These are phyloP conservation scores for Primulina eburnea DNA, from an alignment of 257 asterid genomes.

Conservation along the genomic window DNA sequence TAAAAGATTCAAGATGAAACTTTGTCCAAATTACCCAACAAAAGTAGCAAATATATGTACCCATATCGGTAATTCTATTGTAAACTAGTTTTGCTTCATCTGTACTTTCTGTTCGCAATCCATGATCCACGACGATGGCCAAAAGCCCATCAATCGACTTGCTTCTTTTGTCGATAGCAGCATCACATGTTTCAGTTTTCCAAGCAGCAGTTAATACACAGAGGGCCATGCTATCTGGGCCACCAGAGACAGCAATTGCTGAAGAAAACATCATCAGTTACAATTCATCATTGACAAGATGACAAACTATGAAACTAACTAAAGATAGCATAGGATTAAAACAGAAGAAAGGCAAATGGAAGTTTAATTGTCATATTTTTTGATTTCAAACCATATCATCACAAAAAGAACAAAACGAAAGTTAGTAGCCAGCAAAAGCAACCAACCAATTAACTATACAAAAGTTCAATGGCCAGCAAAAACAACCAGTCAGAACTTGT, in stretches of 20 bases:
- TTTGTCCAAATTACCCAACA: constrained; percentile 16
- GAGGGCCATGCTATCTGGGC: constrained; percentile 93
- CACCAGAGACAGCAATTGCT: constrained; percentile 96
- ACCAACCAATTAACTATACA: background rate
- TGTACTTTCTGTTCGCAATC: constrained; percentile 73
- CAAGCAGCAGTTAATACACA: constrained; percentile 74
- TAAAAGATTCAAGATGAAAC: constrained; percentile 25
- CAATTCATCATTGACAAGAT: background rate
- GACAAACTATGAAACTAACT: background rate
- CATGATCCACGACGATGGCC: constrained; percentile 89
- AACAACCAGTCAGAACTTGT: background rate
- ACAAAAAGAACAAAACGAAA: background rate
- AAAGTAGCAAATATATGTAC: constrained; percentile 36
- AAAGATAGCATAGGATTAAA: too few relatives aligned
- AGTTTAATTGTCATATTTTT: background rate
- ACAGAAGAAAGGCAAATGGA: background rate
- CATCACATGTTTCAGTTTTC: constrained; percentile 48
- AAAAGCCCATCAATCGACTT: constrained; percentile 58
- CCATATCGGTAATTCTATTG: constrained; percentile 65
- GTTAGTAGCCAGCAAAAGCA: background rate
- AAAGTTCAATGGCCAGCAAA: constrained; percentile 1
- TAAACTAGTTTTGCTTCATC: constrained; percentile 68
- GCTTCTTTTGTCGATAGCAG: constrained; percentile 35
- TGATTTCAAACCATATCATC: background rate
- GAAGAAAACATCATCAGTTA: constrained; percentile 28